phyloP scores from a whole-genome alignment of 352 stramenopile species.

The Phytopythium mirpurense region DNA sequence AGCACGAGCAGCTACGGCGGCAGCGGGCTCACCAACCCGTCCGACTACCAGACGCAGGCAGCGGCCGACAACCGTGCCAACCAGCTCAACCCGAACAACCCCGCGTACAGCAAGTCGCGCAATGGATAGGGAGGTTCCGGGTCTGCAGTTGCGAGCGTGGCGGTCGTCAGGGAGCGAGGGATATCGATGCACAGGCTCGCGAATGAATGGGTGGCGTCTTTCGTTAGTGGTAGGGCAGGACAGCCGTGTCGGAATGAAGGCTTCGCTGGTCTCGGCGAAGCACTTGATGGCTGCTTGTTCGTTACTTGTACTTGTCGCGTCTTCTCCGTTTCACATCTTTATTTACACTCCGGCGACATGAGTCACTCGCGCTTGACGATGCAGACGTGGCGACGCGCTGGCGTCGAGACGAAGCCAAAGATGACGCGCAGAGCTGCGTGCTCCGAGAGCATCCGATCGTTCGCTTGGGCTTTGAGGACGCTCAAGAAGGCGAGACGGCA shows the following conservation, averaged over 20 bases:
- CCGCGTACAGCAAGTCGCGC: slow-evolving; percentile 9
- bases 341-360: too few species aligned
- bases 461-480: neutral
- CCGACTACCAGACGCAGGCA: slow-evolving; percentile 2
- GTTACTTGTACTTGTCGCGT: too few species aligned
- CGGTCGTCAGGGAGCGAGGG: too few species aligned
- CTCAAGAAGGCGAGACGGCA: slow-evolving; percentile 3
- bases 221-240: too few species aligned
- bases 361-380: slow-evolving; percentile 2
- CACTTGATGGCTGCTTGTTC: too few species aligned
- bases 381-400: neutral
- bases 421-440: neutral
- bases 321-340: too few species aligned
- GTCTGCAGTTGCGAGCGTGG: neutral
- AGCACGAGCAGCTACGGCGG: neutral
- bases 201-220: too few species aligned
- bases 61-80: slow-evolving; percentile 10
- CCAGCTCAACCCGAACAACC: slow-evolving; percentile 15
- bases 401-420: neutral
- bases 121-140: neutral
- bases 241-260: too few species aligned
- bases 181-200: too few species aligned
- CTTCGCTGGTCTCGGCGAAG: too few species aligned
- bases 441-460: neutral
- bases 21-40: neutral